Evolutionary conservation across 1,139 yeast species (phyloP), one percentile per base, ranked within the genome.

Genomic region (Williopsis jadinii): DNA sequence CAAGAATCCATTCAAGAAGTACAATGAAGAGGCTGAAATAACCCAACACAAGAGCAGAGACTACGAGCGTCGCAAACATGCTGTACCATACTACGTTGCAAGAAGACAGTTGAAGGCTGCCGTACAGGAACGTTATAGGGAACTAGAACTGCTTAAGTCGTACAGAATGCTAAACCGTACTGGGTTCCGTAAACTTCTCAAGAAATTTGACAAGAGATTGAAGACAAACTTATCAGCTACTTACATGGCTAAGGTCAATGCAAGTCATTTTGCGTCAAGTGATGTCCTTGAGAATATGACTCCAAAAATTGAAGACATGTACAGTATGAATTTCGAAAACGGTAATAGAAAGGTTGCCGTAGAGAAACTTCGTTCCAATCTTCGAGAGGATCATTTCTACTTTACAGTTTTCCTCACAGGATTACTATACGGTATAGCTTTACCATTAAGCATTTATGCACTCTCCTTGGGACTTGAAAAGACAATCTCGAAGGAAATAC

Each of bases 121-220:
- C 0, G 62, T 86, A 11, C 67, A 81, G 43, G 97, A 90, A 55
- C 82, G 76, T 51, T 92, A 90, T 60, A 71, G 95, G 42, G 78
- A 85, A 9, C 66, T 92, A 46, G 88, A 90, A 49, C 68, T 92
- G 36, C 68, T 92, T 41, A 79, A 80, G 51, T 84, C 94, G 1
- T 92, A 80, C 59, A 72, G 86, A 48, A 71, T 80, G 35, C 63
- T 90, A 51, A 92, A 92, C 61, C 71, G 88, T 31, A 88, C 95
- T 0, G 98, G 95, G 0, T 79, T 90, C 54, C 73, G 96, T 43
- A 92, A 92, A 55, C 80, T 92, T 56, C 71, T 88, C 42, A 92
- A 92, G 57, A 92, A 92, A 61, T 88, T 77, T 58, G 98, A 92
- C 63, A 92, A 92, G 55, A 69, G 82, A 4, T 71, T 83, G 13